Percentiles rank a stretch among this genome's conserved stretches.
phyloP scores from a whole-genome alignment of 163 green algal genomes.

The Dunaliella salina region DNA sequence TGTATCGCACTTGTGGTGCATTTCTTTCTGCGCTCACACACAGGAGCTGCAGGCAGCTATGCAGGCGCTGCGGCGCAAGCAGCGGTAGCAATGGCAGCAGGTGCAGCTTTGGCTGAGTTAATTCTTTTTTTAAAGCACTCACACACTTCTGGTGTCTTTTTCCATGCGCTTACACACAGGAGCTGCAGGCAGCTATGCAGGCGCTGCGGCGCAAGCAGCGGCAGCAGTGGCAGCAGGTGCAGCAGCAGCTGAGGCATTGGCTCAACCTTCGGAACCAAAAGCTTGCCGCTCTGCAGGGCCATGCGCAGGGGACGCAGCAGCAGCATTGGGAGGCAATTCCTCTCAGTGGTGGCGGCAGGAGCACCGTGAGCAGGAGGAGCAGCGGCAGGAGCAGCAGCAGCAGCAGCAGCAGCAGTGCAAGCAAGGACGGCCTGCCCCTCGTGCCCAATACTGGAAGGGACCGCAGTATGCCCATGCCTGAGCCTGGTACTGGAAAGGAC shows the following conservation, averaged over 20 bases:
- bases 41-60: neutral
- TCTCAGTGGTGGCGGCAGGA: no score
- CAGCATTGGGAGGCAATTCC: no score
- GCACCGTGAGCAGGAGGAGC: neutral
- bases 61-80: no score
- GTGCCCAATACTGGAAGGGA: no score
- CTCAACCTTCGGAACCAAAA: neutral
- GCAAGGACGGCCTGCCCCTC: neutral
- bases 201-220: neutral
- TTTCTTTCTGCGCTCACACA: no score
- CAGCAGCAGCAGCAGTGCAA: neutral
- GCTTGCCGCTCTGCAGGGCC: no score
- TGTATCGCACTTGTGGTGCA: no score
- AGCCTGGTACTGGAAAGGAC: neutral
- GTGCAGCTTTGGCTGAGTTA: no score
- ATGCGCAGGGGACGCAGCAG: no score
- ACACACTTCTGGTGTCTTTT: no score
- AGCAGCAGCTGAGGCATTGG: neutral
- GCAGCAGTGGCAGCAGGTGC: neutral
- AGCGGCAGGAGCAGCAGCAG: neutral
- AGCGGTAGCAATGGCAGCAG: neutral
- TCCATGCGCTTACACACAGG: neutral
- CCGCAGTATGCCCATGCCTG: neutral
- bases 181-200: neutral
- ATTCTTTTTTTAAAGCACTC: no score